phyloP scores from a whole-genome alignment of 2,329 filamentous ascomycete species.

The Ophiosphaerella narmari region DNA sequence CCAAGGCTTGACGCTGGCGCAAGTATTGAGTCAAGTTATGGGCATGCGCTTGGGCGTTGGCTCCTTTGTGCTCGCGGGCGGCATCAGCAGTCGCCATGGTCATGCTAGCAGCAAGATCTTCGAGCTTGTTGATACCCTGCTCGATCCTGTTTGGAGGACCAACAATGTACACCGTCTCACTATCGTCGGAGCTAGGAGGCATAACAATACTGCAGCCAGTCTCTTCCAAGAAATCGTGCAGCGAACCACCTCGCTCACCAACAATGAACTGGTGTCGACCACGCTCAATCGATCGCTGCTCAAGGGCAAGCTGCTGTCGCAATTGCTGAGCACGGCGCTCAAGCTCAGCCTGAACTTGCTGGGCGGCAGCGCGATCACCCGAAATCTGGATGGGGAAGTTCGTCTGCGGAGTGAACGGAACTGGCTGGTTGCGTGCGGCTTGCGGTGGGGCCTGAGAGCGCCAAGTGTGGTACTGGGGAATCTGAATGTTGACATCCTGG shows the following conservation, averaged over 20 bases:
- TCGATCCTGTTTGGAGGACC: slow-evolving; percentile 77
- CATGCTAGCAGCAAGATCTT: slow-evolving; percentile 87
- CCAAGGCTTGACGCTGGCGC: slow-evolving; percentile 77
- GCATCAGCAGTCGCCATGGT: slow-evolving; percentile 83
- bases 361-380: slow-evolving; percentile 82
- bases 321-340: slow-evolving; percentile 79
- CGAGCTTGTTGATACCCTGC: slow-evolving; percentile 77
- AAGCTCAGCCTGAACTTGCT: slow-evolving; percentile 78
- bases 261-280: slow-evolving; percentile 95
- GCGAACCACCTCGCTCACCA: slow-evolving; percentile 76
- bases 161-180: slow-evolving; percentile 82
- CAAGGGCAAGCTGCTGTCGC: slow-evolving; percentile 72
- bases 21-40: slow-evolving; percentile 87
- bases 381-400: slow-evolving; percentile 82
- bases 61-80: slow-evolving; percentile 75
- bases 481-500: slow-evolving; percentile 77
- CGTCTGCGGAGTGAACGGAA: slow-evolving; percentile 71
- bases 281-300: slow-evolving; percentile 80
- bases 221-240: slow-evolving; percentile 85
- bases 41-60: slow-evolving; percentile 77
- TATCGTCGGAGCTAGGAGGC: slow-evolving; percentile 74
- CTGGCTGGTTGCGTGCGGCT: slow-evolving; percentile 65
- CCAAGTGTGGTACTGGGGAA: slow-evolving; percentile 82
- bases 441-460: slow-evolving; percentile 68
- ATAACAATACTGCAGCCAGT: slow-evolving; percentile 90